Percentiles rank a stretch among this genome's conserved stretches.
Evolutionary conservation across 2,329 filamentous ascomycete genomes (phyloP).

Genomic region (Scortechinia acanthostroma): DNA sequence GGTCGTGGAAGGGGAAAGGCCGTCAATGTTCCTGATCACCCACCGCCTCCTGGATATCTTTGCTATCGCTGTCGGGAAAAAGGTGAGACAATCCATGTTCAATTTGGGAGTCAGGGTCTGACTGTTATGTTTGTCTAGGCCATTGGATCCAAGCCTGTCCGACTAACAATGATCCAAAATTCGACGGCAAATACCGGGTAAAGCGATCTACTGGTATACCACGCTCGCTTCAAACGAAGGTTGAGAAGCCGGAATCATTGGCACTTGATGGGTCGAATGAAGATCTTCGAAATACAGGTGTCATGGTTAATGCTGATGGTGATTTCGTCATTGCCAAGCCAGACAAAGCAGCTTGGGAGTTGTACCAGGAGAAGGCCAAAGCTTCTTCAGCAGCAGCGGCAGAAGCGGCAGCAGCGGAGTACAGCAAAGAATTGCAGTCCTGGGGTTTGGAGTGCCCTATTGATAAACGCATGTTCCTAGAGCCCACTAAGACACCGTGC

Average conservation of each 20-base stretch:
- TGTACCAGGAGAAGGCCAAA: conserved; percentile 91
- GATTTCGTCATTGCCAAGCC: conserved; percentile 95
- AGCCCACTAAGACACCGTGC: conserved; percentile 98
- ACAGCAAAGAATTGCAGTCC: conserved; percentile 81
- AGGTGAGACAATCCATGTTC: conserved; percentile 32
- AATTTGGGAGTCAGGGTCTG: not conserved
- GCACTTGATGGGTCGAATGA: conserved; percentile 16
- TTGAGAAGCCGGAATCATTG: conserved; percentile 79
- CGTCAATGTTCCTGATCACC: conserved; percentile 79
- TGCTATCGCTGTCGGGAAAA: conserved; percentile 96
- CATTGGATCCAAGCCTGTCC: conserved; percentile 98
- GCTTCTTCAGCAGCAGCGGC: conserved; percentile 64
- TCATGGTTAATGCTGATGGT: conserved; percentile 96
- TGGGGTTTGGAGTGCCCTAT: conserved; percentile 86
- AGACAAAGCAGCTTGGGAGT: conserved; percentile 92
- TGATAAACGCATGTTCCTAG: conserved; percentile 96
- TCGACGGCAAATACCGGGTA: conserved; percentile 84
- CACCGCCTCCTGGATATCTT: conserved; percentile 86
- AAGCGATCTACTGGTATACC: conserved; percentile 97
- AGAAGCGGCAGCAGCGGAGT: conserved; percentile 69
- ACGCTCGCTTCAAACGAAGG: conserved; percentile 86
- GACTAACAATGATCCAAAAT: conserved; percentile 96
- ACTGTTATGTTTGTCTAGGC: not conserved
- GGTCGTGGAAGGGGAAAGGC: conserved; percentile 58
- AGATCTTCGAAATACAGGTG: conserved; percentile 26